These are phyloP conservation scores for Papiliotrema nemorosa DNA, from an alignment of 1,284 basidiomycete species.

Conservation along the genomic window DNA sequence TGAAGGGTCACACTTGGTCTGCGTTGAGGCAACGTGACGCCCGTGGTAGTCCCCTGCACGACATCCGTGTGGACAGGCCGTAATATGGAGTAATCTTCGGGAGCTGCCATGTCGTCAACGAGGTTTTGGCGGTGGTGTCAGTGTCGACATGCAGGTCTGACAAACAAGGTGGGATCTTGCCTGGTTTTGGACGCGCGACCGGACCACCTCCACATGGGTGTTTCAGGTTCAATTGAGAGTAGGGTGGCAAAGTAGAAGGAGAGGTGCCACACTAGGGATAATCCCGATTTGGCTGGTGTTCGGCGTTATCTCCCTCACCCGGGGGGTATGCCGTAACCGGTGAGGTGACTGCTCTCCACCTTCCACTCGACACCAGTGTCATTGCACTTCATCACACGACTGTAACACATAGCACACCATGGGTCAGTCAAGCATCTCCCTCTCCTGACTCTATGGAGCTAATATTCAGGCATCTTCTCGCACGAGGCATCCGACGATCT, in stretches of 20 bases:
- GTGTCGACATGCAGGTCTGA: neutral
- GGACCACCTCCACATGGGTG: neutral
- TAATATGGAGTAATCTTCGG: no score
- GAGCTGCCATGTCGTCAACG: no score
- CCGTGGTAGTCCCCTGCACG: neutral
- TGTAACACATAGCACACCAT: conserved; percentile 9
- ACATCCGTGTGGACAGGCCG: no score
- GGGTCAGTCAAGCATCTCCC: conserved; percentile 9
- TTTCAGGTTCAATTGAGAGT: neutral
- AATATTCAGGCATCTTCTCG: conserved; percentile 31
- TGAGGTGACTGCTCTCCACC: neutral
- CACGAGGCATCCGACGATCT: conserved; percentile 51
- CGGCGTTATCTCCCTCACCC: neutral
- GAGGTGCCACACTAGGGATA: neutral
- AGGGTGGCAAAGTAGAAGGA: no score
- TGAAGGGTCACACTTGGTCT: conserved; percentile 3
- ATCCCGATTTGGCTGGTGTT: neutral
- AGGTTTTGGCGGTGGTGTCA: neutral
- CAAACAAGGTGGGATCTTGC: neutral
- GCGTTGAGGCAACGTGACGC: neutral
- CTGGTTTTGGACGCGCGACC: neutral
- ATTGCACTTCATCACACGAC: neutral
- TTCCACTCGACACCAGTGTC: neutral
- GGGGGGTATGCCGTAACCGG: neutral
- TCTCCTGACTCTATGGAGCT: neutral